Base-by-base conservation (phyloP, 352 stramenopile genomes). In the Phytophthora colocasiae region DNA sequence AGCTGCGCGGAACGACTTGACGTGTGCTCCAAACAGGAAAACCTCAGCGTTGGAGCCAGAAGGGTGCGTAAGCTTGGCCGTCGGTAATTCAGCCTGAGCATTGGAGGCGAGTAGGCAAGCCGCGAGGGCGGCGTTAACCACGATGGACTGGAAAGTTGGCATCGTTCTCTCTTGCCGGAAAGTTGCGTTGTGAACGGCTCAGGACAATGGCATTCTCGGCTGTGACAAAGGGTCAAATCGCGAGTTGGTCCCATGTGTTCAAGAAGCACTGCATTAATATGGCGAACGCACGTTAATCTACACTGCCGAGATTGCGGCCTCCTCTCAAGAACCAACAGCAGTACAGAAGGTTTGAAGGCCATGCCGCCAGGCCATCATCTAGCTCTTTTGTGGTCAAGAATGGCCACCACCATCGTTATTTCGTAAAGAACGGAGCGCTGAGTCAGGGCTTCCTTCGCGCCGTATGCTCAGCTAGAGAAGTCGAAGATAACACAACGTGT, bases 11-110 rank as follows among this genome's bases (percentile, higher is more conserved):
- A 89, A 97, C 2, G 78, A 92, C 19, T 82, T 86, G 1, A 97
- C 69, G 7, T 90, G 92, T 0, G 92, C 88, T 9, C 92, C 90
- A 57, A 89, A 96, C 22, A 81, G 63, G 40, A 91, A 87, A 9
- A 97, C 64, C 40, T 84, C 67, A 9, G 74, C 72, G 66, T 67
- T 86, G 22, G 87, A 83, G 34, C 87, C 87, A 2, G 75, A 89
- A 32, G 72, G 63, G 58, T 93, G 81, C 57, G 53, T 77, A 36
- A 93, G 73, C 60, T 78, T 69, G 15, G 82, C 32, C 2, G 70
- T 75, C 60, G 75, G 39, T 62, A 83, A 44, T 73, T 86, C 34
- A 51, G 90, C 55, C 58, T 29, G n/a, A 1, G 45, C 51, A 2
- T 14, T 15, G 6, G 43, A 58, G 10, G 51, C 38, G 39, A 51